These are phyloP conservation scores for Myriosclerotinia scirpicola DNA, from an alignment of 2,329 filamentous ascomycete species.

Conservation along the genomic window DNA sequence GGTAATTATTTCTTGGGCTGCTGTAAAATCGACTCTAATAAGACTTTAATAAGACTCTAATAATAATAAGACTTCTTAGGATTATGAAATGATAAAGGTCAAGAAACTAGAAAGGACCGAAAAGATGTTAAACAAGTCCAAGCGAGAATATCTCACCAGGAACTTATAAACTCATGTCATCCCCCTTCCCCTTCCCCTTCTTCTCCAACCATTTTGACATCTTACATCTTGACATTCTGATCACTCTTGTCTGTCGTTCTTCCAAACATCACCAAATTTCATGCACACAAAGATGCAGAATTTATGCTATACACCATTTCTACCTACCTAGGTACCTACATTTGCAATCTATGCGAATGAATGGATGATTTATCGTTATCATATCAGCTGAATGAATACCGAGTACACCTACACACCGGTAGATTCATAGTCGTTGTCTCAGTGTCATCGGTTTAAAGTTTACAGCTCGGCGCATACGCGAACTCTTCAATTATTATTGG, in stretches of 20 bases:
- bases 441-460: not conserved
- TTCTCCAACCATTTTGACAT: too few relatives aligned
- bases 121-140: not conserved
- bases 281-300: not conserved
- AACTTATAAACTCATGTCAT: conserved; percentile 13
- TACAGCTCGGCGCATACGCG: conserved; percentile 2
- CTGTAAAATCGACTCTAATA: too few relatives aligned
- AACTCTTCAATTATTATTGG: not conserved
- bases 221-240: too few relatives aligned
- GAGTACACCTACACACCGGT: too few relatives aligned
- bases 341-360: not conserved
- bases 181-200: not conserved
- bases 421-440: not conserved
- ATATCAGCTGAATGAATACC: not conserved
- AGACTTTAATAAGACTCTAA: not conserved
- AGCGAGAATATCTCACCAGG: not conserved
- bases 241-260: not conserved
- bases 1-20: not conserved
- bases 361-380: not conserved
- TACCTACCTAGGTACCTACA: not conserved
- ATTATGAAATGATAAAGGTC: conserved; percentile 1
- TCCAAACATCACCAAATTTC: not conserved
- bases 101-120: not conserved
- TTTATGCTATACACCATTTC: not conserved
- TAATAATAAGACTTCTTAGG: too few relatives aligned